Evolutionary conservation across 1,139 yeast species (phyloP), one percentile per base, ranked within the genome.

Genomic region (Barnettozyma hawaiiensis): DNA sequence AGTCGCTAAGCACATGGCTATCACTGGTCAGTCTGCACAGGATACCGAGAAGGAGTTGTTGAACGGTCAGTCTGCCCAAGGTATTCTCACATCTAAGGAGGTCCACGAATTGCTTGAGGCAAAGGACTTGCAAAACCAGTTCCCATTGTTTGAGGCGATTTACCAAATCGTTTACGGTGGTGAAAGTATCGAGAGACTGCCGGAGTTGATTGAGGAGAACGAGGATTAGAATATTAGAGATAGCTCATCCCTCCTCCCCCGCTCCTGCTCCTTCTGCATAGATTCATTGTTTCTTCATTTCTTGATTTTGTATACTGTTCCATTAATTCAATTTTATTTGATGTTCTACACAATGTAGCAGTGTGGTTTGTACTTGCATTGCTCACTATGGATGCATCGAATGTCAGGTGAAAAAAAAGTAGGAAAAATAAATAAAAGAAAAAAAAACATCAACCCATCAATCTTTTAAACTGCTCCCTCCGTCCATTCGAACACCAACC

Each of bases 51-150:
- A 75, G 67, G 81, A 69, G 54, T 70, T 86, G 52, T 71, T 86
- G 54, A 84, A 86, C 59, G 96, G 96, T 40, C 95, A 85, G 70
- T 78, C 86, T 39, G 87, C 95, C 46, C 96, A 86, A 69, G 96
- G 96, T 62, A 76, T 85, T 50, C 75, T 81, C 56, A 86, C 96
- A 33, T 73, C 86, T 46, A 75, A 75, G 64, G 96, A 86, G 70
- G 95, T 86, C 38, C 82, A 83, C 64, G 90, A 81, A 58, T 75
- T 86, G 54, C 72, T 86, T 59, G 71, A 66, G 44, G 72, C 71
- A 58, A 73, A 70, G 65, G 69, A 73, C 46, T 69, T 75, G 65
- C 64, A 72, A 48, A 71, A 71, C 31, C 86, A 84, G 55, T 86
- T 83, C 74, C 95, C 95, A 46, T 74, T 86, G 55, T 80, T 86